Evolutionary conservation across 805 yeast species (phyloP).

Genomic region (Pichia scutulata): DNA sequence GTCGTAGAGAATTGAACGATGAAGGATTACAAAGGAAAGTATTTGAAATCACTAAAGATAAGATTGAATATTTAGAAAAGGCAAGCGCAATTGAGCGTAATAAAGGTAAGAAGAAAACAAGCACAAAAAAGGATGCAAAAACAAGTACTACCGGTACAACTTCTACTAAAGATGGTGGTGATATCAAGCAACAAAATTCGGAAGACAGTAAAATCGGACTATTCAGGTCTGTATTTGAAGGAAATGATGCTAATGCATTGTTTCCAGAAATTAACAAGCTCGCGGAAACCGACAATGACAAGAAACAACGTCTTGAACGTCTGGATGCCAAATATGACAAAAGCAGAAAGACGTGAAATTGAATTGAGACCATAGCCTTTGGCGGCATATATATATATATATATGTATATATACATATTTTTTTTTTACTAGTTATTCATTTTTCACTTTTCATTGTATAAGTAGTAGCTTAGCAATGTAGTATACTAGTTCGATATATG

Average conservation of each 20-base stretch:
- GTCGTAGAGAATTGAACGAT: constrained; percentile 50
- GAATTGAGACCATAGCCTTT: too few species aligned
- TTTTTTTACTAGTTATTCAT: too few species aligned
- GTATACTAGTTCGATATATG: too few species aligned
- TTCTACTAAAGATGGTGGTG: neutral
- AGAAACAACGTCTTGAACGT: constrained; percentile 15
- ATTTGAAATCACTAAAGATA: constrained; percentile 51
- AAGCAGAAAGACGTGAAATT: neutral
- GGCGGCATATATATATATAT: too few species aligned
- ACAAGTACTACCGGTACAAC: neutral
- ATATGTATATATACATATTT: too few species aligned
- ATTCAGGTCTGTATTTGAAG: constrained; percentile 20
- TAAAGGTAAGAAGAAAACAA: constrained; percentile 8
- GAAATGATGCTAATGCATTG: constrained; percentile 3
- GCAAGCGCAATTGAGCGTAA: constrained; percentile 64
- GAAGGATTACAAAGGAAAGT: constrained; percentile 57
- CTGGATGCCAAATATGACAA: constrained; percentile 20
- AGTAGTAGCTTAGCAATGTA: too few species aligned
- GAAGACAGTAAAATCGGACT: constrained; percentile 14
- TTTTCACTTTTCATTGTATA: too few species aligned
- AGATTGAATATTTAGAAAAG: constrained; percentile 58
- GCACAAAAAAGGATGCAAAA: neutral
- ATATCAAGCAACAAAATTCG: neutral
- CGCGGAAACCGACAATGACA: constrained; percentile 9
- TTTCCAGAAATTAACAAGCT: constrained; percentile 9